phyloP scores from a whole-genome alignment of 306 rosid species.

The Prunus campanulata region DNA sequence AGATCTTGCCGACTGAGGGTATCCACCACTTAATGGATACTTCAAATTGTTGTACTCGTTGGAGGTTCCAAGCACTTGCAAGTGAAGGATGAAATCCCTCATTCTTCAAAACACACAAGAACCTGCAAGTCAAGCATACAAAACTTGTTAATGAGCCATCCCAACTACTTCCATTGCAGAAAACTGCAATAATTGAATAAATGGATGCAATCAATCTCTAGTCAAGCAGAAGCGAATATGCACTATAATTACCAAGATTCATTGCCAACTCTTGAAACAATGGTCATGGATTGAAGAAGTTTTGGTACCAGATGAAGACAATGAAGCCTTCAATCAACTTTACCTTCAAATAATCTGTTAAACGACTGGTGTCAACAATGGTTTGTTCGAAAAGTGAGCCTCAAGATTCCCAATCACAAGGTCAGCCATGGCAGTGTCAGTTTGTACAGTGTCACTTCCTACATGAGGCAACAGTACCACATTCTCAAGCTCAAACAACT shows the following conservation, averaged over 20 bases:
- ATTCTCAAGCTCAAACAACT: conserved; percentile 64
- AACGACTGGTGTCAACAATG: conserved; percentile 61
- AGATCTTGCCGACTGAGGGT: background rate
- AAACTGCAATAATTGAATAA: background rate
- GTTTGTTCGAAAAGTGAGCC: conserved; percentile 73
- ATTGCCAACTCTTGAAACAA: background rate
- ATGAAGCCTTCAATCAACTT: no score
- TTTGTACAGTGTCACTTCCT: conserved; percentile 69
- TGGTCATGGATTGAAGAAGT: background rate
- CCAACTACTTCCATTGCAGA: background rate
- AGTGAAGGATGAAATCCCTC: background rate
- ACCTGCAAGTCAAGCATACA: background rate
- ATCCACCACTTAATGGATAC: background rate
- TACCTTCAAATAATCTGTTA: conserved; percentile 7
- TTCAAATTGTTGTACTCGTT: no score
- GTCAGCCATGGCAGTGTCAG: conserved; percentile 72
- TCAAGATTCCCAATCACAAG: conserved; percentile 70
- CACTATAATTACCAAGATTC: background rate
- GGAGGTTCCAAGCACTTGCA: background rate
- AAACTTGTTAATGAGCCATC: background rate
- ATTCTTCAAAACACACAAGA: no score
- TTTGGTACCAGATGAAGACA: no score
- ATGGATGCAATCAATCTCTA: background rate
- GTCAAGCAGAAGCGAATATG: background rate
- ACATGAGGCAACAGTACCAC: conserved; percentile 73